Evolutionary conservation across 345 rosid genomes (phyloP), one percentile per base, ranked within the genome.

Genomic region (Noccaea caerulescens): DNA sequence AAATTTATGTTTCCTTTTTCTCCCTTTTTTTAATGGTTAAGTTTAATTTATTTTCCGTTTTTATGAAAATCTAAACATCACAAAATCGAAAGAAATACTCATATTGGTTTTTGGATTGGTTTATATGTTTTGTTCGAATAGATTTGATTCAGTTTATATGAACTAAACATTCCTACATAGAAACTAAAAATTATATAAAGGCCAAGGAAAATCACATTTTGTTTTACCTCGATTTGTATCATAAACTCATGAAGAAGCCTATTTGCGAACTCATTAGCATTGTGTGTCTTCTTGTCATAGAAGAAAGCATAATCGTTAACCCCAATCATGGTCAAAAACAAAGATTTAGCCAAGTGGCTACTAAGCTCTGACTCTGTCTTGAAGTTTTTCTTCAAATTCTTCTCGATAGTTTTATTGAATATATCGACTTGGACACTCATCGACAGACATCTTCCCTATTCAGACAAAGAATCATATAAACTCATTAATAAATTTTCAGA

Each of bases 381-480:
- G 32, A 74, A 74, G 7, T 18, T 32, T 58, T 59, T 59, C 56
- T 66, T 59, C 8, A 66, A 63, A 59, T 74, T 66, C 3, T 20
- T 67, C 13, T 58, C 63, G 10, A 74, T 60, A 1, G 78, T 74
- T 46, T 42, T 36, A 2, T 36, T 52, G 8, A 74, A 59, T 23
- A 74, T 34, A 51, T 74, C 72, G 12, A 74, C 53, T 67, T 74
- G 78, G 55, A 67, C 78, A 52, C 54, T 74, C 41, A 74, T n/a
- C 11, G 78, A 67, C 10, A 66, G 63, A 74, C 78, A 74, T 34
- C 46, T 34, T 52, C 78, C 78, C 78, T 73, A 13, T n/a, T 30
- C 37, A 62, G 18, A 20, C 45, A 71, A 53, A 62, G 7, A 46
- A 36, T 13, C 45, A 27, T 46, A 45, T 16, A 68, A 57, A 57